phyloP scores from a whole-genome alignment of 441 rosid genomes.

The Dalechampia spathulata region DNA sequence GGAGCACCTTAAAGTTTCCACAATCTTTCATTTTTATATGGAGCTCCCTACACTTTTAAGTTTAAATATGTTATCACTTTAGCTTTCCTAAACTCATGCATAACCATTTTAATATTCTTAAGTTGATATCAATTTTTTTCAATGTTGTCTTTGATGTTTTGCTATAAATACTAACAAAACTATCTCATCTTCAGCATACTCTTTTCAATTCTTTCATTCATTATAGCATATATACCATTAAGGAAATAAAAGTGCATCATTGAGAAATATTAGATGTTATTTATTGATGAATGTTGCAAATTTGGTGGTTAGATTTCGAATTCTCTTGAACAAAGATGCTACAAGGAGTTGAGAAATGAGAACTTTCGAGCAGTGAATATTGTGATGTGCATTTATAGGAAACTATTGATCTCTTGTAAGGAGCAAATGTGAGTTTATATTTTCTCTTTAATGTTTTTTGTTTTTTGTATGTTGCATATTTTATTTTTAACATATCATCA shows the following conservation, averaged over 20 bases:
- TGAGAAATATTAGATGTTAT: slow-evolving; percentile 1
- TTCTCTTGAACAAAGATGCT: slow-evolving; percentile 90
- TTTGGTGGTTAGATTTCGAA: slow-evolving; percentile 56
- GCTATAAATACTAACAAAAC: neutral
- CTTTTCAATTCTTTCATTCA: neutral
- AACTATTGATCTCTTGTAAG: slow-evolving; percentile 67
- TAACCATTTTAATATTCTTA: too few species aligned
- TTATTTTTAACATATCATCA: neutral
- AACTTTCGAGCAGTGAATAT: slow-evolving; percentile 72
- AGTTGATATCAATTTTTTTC: too few species aligned
- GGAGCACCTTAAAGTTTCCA: too few species aligned
- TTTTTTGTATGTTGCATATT: neutral
- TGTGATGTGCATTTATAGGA: slow-evolving; percentile 82
- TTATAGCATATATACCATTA: neutral
- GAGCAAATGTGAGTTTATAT: slow-evolving; percentile 82
- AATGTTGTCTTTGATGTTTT: too few species aligned
- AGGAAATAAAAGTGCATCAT: neutral
- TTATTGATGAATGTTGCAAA: slow-evolving; percentile 17
- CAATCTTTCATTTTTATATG: too few species aligned
- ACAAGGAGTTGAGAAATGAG: slow-evolving; percentile 91
- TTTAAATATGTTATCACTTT: too few species aligned
- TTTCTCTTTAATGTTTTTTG: neutral
- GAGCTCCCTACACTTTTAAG: too few species aligned
- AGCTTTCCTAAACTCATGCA: too few species aligned
- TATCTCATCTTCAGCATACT: neutral